phyloP scores from a whole-genome alignment of 2,329 filamentous ascomycete species.

The Coniochaeta sp. region DNA sequence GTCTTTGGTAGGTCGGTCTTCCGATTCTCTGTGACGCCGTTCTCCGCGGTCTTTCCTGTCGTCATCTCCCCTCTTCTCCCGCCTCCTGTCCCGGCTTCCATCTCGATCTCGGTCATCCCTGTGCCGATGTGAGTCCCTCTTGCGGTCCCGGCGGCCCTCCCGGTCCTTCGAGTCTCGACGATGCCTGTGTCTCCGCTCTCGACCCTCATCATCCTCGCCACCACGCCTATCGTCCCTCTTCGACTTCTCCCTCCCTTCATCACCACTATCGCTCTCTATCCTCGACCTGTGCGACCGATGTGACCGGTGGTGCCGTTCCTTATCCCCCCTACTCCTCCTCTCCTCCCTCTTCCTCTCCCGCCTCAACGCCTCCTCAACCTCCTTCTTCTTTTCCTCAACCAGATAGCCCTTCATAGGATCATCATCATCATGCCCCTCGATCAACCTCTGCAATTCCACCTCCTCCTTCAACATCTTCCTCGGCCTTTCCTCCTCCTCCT shows the following conservation, averaged over 20 bases:
- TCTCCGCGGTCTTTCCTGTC: constrained; percentile 17
- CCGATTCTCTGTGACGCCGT: constrained; percentile 18
- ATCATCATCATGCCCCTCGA: constrained; percentile 82
- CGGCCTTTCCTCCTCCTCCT: constrained; percentile 29
- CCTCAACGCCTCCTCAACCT: constrained; percentile 65
- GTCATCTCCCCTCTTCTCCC: constrained; percentile 5
- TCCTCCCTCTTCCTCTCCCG: constrained; percentile 42
- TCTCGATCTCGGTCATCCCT: constrained; percentile 17
- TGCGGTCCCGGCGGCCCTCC: constrained; percentile 8
- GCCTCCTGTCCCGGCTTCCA: constrained; percentile 11
- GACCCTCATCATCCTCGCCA: constrained; percentile 4
- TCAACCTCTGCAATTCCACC: constrained; percentile 65
- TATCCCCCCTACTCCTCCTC: constrained; percentile 39
- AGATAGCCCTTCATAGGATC: constrained; percentile 95
- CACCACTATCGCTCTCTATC: constrained; percentile 19
- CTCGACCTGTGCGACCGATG: constrained; percentile 36
- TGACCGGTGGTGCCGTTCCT: constrained; percentile 33
- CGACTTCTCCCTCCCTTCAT: constrained; percentile 22
- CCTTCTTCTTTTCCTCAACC: constrained; percentile 85
- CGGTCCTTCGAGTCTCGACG: constrained; percentile 2
- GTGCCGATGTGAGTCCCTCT: constrained; percentile 5
- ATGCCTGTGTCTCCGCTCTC: not conserved
- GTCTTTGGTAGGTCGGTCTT: constrained; percentile 17
- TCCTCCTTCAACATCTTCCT: constrained; percentile 74
- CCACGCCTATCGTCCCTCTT: constrained; percentile 26